phyloP scores from a whole-genome alignment of 2,329 filamentous ascomycete genomes.

The Ophiostoma montium region DNA sequence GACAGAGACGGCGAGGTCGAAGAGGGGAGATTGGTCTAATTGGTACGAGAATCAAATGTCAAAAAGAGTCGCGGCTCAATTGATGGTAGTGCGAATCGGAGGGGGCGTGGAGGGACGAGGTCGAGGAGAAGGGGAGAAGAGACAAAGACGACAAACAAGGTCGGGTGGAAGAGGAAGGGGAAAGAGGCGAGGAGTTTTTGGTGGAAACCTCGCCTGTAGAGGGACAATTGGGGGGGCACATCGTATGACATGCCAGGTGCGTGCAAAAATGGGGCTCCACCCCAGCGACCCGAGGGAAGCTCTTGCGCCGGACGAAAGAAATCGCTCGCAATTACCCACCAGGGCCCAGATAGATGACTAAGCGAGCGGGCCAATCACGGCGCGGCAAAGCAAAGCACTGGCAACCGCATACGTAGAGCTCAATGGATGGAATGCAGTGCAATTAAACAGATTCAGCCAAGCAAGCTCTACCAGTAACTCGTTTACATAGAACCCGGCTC shows the following conservation, averaged over 20 bases:
- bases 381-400: slow-evolving; percentile 1
- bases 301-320: slow-evolving; percentile 13
- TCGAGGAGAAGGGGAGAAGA: background rate
- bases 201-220: background rate
- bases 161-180: slow-evolving; percentile 10
- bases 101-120: background rate
- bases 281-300: slow-evolving; percentile 9
- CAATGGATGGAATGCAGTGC: no score
- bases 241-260: slow-evolving; percentile 13
- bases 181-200: slow-evolving; percentile 6
- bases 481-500: no score
- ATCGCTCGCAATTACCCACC: slow-evolving; percentile 14
- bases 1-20: background rate
- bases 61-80: background rate
- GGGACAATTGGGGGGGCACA: slow-evolving; percentile 4
- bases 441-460: background rate
- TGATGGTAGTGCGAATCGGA: background rate
- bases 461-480: no score
- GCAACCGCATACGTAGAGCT: no score
- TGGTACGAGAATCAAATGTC: background rate
- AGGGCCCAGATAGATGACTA: slow-evolving; percentile 7
- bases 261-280: slow-evolving; percentile 9
- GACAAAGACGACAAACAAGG: background rate
- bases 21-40: background rate
- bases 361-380: slow-evolving; percentile 4